Conservation (phyloP, 495 filamentous ascomycete genomes). For the Daldinia caldariorum region DNA sequence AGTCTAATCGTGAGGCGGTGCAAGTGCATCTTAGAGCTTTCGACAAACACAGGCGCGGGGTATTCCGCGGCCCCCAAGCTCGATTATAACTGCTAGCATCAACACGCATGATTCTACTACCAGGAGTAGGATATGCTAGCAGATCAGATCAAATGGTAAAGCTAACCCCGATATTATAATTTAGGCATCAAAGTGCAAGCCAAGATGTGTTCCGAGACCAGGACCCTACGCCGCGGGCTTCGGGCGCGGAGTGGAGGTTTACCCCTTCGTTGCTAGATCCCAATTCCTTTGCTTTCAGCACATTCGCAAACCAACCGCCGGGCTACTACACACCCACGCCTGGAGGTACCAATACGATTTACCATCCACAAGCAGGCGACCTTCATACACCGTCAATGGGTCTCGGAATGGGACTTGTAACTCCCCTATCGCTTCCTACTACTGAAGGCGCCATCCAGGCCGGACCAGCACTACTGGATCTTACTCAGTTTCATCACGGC, state of each 20-base stretch:
- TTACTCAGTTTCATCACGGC: constrained; percentile 62
- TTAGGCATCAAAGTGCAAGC: constrained; percentile 51
- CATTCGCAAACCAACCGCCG: constrained; percentile 79
- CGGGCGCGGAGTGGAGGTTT: constrained; percentile 82
- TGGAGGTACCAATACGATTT: constrained; percentile 81
- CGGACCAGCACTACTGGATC: constrained; percentile 65
- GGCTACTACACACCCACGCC: constrained; percentile 92
- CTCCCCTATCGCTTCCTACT: constrained; percentile 82
- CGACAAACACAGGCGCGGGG: constrained; percentile 35
- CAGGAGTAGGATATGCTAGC: constrained; percentile 1
- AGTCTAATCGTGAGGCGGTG: constrained; percentile 36
- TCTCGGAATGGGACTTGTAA: constrained; percentile 72
- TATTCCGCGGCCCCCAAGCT: constrained; percentile 37
- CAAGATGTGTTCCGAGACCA: constrained; percentile 73
- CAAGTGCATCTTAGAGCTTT: constrained; percentile 41
- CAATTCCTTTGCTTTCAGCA: constrained; percentile 79
- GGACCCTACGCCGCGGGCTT: constrained; percentile 79
- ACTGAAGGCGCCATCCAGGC: constrained; percentile 67
- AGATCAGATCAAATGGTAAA: constrained; percentile 5
- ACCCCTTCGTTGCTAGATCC: constrained; percentile 89
- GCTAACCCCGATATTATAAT: constrained; percentile 27
- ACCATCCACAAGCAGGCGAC: constrained; percentile 86
- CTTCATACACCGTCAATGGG: constrained; percentile 83
- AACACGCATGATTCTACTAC: constrained; percentile 18
- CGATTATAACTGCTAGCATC: constrained; percentile 26